A percentile compares a stretch with the other conserved stretches of the same genome.
Conservation (phyloP, 129 eudicot genomes). For the Centaurea solstitialis region DNA sequence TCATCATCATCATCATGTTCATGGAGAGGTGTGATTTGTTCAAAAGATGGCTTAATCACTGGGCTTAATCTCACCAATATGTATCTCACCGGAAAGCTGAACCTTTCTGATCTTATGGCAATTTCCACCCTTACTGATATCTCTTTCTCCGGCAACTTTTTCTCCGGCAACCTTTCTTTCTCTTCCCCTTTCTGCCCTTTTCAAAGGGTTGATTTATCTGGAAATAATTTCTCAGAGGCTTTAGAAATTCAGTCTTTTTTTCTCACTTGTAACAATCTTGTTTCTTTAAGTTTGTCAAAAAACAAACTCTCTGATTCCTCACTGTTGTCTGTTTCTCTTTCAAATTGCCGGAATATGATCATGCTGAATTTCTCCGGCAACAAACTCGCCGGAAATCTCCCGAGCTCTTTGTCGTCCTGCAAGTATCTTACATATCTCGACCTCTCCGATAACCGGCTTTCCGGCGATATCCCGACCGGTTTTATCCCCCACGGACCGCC, state of each 20-base stretch:
- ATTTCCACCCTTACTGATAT: constrained; percentile 46
- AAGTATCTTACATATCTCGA: constrained; percentile 48
- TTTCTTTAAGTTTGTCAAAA: constrained; percentile 46
- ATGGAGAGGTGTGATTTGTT: constrained; percentile 69
- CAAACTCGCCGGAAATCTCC: constrained; percentile 52
- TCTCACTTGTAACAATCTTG: constrained; percentile 38
- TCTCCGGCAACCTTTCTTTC: constrained; percentile 69
- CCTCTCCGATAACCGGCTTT: constrained; percentile 49
- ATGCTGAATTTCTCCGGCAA: constrained; percentile 62
- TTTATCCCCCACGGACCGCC: constrained; percentile 26
- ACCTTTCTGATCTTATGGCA: constrained; percentile 49
- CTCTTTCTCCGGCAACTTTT: constrained; percentile 56
- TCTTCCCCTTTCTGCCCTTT: constrained; percentile 42
- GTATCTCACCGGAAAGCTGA: constrained; percentile 58
- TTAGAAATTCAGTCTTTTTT: constrained; percentile 41
- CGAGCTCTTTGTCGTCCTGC: constrained; percentile 49
- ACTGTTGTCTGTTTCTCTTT: constrained; percentile 42
- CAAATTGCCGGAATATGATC: constrained; percentile 59
- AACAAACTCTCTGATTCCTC: constrained; percentile 59
- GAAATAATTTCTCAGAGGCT: constrained; percentile 49
- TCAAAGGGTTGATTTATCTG: constrained; percentile 56
- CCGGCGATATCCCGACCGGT: constrained; percentile 44
- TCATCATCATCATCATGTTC: constrained; percentile 50
- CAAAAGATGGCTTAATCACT: constrained; percentile 33
- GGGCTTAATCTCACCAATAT: constrained; percentile 47